A percentile compares a stretch with the other conserved stretches of the same genome.
phyloP scores from a whole-genome alignment of 768 basidiomycete genomes.

The Thelephora ganbajun region DNA sequence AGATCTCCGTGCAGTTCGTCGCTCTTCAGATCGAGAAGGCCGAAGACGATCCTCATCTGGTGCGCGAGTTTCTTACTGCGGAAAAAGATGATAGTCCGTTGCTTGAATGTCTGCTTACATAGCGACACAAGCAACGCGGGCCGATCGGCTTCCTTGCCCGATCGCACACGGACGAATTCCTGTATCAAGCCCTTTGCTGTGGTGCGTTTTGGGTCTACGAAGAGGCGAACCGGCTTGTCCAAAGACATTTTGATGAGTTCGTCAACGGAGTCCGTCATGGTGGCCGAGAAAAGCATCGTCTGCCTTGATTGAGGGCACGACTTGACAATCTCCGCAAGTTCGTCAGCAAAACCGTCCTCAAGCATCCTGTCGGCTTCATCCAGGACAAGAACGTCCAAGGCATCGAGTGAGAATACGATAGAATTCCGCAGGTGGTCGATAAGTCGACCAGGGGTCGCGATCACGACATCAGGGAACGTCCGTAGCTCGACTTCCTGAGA shows the following conservation, averaged over 20 bases:
- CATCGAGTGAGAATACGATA: constrained; percentile 82
- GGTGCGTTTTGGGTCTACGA: constrained; percentile 86
- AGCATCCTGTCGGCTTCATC: constrained; percentile 99
- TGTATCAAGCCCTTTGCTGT: constrained; percentile 81
- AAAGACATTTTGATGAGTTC: constrained; percentile 86
- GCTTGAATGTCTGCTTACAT: constrained; percentile 80
- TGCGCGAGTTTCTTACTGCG: constrained; percentile 95
- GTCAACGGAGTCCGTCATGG: constrained; percentile 95
- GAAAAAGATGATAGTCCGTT: constrained; percentile 82
- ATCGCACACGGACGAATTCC: constrained; percentile 88
- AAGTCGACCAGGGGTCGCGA: constrained; percentile 85
- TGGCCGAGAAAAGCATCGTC: constrained; percentile 98
- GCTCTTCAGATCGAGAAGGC: constrained; percentile 76
- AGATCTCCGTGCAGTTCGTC: constrained; percentile 93
- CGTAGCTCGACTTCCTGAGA: constrained; percentile 80
- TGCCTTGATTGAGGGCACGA: constrained; percentile 81
- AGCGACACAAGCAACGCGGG: constrained; percentile 66
- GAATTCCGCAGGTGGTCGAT: constrained; percentile 98
- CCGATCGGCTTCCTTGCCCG: constrained; percentile 64
- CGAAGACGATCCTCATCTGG: constrained; percentile 90
- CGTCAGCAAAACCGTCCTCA: constrained; percentile 88
- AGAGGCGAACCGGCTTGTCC: constrained; percentile 85
- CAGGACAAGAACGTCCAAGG: constrained; percentile 84
- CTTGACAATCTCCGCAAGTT: constrained; percentile 85
- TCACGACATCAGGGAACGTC: constrained; percentile 81